Evolutionary conservation across 495 filamentous ascomycete genomes (phyloP), one percentile per base, ranked within the genome.

Genomic region (Hyphodiscus hymeniophilus): DNA sequence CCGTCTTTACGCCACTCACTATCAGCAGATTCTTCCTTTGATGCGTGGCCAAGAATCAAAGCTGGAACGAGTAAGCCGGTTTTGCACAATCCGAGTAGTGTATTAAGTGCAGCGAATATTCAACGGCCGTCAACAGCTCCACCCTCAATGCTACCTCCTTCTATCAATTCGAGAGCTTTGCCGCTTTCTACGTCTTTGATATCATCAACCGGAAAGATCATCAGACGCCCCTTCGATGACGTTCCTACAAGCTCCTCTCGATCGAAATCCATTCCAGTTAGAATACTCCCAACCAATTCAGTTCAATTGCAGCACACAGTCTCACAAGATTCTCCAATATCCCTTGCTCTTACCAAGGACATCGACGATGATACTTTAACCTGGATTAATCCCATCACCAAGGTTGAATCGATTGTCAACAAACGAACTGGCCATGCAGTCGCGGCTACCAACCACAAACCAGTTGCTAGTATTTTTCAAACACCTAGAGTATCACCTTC

Each of bases 331-430:
- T n/a, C 26, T 28, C 5, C 26, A 28, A 28, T 10, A 5, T 10
- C 26, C 26, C 4, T 28, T 10, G 4, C 4, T 28, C 26, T 28
- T 10, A 10, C 10, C 4, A 10, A 28, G 4, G 26, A 28, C 10
- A 28, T 44, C 21, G 45, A 44, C 12, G 69, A 73, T 34, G 62
- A 66, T 2, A 59, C 67, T 0, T 65, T 85, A 11, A 50, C 66
- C 18, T 94, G 86, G 88, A 66, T 65, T n/a, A 77, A 92, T 53
- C 85, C 84, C 2, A 50, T 61, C 7, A 85, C 82, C 3, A 81
- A 78, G 47, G 66, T 71, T 48, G 70, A 55, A 4, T 72, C 79
- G 42, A 57, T 73, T 15, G 64, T 89, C 16, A 79, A 86, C 55
- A 59, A 68, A 11, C 69, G 76, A 31, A 88, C 82, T 26, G 85